These are phyloP conservation scores for Cucumis melo DNA, from an alignment of 306 rosid genomes.

Conservation along the genomic window DNA sequence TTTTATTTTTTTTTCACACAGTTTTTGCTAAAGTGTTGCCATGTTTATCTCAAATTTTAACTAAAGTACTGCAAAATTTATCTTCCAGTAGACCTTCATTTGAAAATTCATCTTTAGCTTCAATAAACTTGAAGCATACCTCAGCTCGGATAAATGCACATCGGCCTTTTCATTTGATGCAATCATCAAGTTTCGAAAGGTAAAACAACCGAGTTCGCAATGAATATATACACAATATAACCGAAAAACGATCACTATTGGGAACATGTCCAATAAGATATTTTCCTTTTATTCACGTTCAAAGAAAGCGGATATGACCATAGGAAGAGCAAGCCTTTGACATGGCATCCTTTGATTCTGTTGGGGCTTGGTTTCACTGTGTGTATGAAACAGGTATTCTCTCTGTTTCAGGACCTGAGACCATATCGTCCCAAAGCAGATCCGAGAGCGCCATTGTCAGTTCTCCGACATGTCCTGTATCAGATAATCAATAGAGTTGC, in stretches of 20 bases:
- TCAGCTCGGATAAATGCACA: not conserved
- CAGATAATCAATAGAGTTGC: not conserved
- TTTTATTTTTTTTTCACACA: too few species aligned
- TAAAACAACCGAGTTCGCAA: not conserved
- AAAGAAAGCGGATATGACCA: not conserved
- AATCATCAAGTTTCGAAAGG: not conserved
- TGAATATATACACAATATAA: not conserved
- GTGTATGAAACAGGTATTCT: slow-evolving; percentile 45
- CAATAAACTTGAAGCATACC: not conserved
- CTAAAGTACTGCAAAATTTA: too few species aligned
- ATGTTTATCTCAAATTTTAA: too few species aligned
- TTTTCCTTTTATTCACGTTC: not conserved
- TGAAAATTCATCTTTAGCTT: not conserved
- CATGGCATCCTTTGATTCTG: not conserved
- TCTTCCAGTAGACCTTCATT: too few species aligned
- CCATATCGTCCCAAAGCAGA: slow-evolving; percentile 81
- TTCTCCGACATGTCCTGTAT: slow-evolving; percentile 67
- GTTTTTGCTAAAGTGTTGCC: too few species aligned
- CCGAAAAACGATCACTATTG: not conserved
- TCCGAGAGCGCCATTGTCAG: slow-evolving; percentile 61
- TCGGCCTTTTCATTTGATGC: not conserved
- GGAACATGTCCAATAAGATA: not conserved
- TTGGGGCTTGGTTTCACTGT: slow-evolving; percentile 4
- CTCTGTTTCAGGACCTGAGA: slow-evolving; percentile 45
- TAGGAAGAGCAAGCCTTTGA: not conserved